Base-by-base conservation (phyloP, 768 basidiomycete species). In the Royoungia palumana region DNA sequence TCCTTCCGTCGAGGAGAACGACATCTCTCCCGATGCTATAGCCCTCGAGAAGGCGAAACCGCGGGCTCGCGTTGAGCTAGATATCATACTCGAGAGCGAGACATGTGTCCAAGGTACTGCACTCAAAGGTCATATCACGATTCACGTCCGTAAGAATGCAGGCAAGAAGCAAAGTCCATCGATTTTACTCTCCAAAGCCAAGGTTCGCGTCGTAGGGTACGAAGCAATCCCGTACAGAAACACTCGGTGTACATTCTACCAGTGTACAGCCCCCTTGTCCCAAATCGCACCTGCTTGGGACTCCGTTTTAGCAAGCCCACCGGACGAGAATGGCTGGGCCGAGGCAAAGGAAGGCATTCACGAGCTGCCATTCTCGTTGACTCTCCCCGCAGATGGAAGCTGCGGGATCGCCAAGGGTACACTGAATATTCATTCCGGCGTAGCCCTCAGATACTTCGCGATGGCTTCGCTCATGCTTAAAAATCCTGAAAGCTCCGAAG, bases 151-250 rank as follows among this genome's bases (percentile, higher is more conserved):
- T 44, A 74, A 78, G 40, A 75, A 76, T 22, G 60, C 72, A 24
- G 79, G 74, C 63, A 81, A 80, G 55, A 79, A 80, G 47, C 71
- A 73, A 37, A 47, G 38, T 2, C 63, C 75, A 2, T 71, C 79
- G n/a, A 62, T 91, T 4, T 70, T 82, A 55, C 66, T 95, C 13
- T 82, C 82, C 34, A 82, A 76, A 32, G 89, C 83, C 5, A 94
- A 92, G 71, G 66, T 94, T 27, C 75, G 91, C 49, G 74, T 94
- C 19, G 76, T 94, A 44, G 92, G 94, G 5, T 93, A 92, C 63
- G 94, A 95, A 70, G 82, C 80, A 36, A 75, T 82, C 36, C 71
- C 78, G 0, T 71, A 75, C 39, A 72, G 78, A 46, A 73, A 77
- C 21, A 73, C 77, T n/a, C 74, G 85, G 14, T 82, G 88, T 63